phyloP scores from a whole-genome alignment of 805 yeast genomes.

The Candida montana region DNA sequence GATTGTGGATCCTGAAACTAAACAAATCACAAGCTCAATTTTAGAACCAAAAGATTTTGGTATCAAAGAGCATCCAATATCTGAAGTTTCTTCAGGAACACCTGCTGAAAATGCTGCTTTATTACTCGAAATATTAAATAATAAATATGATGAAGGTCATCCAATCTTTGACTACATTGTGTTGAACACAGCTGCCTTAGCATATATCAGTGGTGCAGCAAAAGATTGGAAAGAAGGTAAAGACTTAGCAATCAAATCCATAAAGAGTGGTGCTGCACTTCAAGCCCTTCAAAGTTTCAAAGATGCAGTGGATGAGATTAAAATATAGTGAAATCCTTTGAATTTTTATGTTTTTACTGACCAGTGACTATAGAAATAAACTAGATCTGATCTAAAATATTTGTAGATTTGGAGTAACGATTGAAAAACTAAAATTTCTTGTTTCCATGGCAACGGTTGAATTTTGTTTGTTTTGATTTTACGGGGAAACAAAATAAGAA shows the following conservation, averaged over 20 bases:
- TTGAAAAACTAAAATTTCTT: no score
- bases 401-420: no score
- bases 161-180: conserved; percentile 88
- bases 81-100: conserved; percentile 73
- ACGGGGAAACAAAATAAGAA: conserved; percentile 10
- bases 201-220: conserved; percentile 69
- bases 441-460: background rate
- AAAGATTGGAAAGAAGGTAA: conserved; percentile 75
- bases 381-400: no score
- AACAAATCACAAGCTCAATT: conserved; percentile 37
- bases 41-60: conserved; percentile 78
- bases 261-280: conserved; percentile 62
- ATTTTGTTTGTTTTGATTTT: conserved; percentile 3
- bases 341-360: background rate
- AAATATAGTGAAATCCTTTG: no score
- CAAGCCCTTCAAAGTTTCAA: conserved; percentile 52
- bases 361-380: no score
- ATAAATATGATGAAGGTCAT: conserved; percentile 42
- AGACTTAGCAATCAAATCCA: conserved; percentile 60
- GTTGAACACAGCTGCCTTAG: conserved; percentile 83
- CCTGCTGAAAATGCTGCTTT: conserved; percentile 76
- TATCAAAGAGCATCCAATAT: conserved; percentile 63
- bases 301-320: conserved; percentile 16
- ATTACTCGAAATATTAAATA: conserved; percentile 38
- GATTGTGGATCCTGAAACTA: conserved; percentile 48